Conservation (phyloP, 1,139 yeast species). For the Geotrichum cucujoidarum region DNA sequence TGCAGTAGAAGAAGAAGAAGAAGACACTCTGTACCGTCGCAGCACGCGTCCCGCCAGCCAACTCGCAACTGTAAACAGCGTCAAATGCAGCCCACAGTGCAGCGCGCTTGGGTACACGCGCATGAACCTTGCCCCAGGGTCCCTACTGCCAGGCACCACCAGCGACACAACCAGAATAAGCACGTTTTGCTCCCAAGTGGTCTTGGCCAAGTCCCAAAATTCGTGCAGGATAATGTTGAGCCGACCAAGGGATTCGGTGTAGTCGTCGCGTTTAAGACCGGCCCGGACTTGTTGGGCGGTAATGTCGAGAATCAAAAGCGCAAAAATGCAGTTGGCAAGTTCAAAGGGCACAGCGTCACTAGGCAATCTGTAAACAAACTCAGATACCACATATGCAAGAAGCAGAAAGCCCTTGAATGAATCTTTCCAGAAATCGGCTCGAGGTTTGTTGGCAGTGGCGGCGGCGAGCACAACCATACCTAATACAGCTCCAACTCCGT, state of each 20-base stretch:
- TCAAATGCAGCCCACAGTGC: conserved; percentile 3
- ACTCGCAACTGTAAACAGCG: conserved; percentile 1
- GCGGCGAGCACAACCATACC: neutral
- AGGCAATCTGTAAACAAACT: neutral
- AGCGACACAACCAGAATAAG: neutral
- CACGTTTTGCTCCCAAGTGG: neutral
- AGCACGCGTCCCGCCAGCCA: conserved; percentile 7
- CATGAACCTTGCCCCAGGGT: neutral
- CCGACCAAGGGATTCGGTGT: neutral
- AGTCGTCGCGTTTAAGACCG: conserved; percentile 1
- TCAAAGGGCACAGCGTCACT: neutral
- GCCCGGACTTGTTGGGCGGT: conserved; percentile 4
- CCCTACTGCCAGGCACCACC: neutral
- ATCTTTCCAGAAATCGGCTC: neutral
- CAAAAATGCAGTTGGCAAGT: conserved; percentile 1
- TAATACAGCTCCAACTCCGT: neutral
- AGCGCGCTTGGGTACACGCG: neutral
- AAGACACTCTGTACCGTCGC: neutral
- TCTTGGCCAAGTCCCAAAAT: neutral
- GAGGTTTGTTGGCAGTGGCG: too few species aligned
- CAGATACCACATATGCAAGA: neutral
- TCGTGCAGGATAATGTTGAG: neutral
- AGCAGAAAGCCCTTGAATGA: neutral
- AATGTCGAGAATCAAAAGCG: neutral
- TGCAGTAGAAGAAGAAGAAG: too few species aligned